These are phyloP conservation scores for Daldinia childiae DNA, from an alignment of 495 filamentous ascomycete species.

Conservation along the genomic window DNA sequence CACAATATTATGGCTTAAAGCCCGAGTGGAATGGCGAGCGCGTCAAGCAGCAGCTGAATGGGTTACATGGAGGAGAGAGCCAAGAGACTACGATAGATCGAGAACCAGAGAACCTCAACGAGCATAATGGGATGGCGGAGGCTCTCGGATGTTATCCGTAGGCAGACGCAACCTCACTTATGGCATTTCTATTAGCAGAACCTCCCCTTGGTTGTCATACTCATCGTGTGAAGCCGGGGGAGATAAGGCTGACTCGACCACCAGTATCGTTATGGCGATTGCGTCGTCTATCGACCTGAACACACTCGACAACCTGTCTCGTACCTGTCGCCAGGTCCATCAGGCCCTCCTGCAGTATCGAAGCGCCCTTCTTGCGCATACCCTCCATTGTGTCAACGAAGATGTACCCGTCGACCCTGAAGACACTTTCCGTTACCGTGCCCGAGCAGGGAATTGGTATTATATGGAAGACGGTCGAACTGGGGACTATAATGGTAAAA, in stretches of 20 bases:
- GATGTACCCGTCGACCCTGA: constrained; percentile 57
- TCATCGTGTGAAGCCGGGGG: constrained; percentile 26
- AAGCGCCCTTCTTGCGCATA: constrained; percentile 72
- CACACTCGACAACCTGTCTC: constrained; percentile 80
- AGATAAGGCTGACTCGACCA: constrained; percentile 42
- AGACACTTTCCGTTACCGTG: constrained; percentile 59
- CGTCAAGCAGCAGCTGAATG: constrained; percentile 33
- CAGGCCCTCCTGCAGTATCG: constrained; percentile 79
- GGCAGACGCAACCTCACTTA: constrained; percentile 48
- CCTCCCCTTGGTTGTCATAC: constrained; percentile 37
- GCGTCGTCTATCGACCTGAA: constrained; percentile 82
- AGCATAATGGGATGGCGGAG: constrained; percentile 72
- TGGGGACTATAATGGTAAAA: constrained; percentile 64
- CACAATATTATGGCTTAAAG: constrained; percentile 44
- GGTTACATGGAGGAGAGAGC: constrained; percentile 27
- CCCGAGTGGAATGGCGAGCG: constrained; percentile 42
- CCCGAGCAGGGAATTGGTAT: constrained; percentile 61
- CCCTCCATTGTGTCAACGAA: constrained; percentile 82
- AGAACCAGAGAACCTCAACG: constrained; percentile 68
- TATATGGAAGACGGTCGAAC: constrained; percentile 57
- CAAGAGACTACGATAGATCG: constrained; percentile 32
- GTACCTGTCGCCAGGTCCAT: constrained; percentile 81
- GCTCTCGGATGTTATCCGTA: constrained; percentile 93
- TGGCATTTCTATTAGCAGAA: constrained; percentile 37
- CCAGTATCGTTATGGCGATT: constrained; percentile 78